Base-by-base conservation (phyloP, 805 yeast genomes). In the Zygosaccharomyces bisporus region DNA sequence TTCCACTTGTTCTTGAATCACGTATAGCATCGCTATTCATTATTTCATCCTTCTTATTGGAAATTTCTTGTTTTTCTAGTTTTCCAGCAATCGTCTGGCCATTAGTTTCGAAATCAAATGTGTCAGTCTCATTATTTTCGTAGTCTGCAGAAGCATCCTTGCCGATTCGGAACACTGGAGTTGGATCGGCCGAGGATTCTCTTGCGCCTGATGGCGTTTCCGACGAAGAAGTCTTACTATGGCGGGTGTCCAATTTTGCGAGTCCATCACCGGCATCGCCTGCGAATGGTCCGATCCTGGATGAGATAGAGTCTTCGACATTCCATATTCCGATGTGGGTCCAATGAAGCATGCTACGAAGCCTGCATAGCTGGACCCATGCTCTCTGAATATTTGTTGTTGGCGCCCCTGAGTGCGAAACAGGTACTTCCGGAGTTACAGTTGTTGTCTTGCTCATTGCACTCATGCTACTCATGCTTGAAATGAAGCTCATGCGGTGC, bases 291-390 rank as follows among this genome's bases (percentile, higher is more conserved):
- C 60, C 61, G 10, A 66, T 46, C 21, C 55, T 58, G 5, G 55
- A 36, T 3, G 46, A 39, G 9, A 58, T 40, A 4, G 62, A 41
- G 45, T 60, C 63, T 24, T 69, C 74, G 3, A 66, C 61, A 46
- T 82, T 86, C 90, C 91, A 85, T 23, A 81, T 73, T 4, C 97
- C 97, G 17, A 83, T 63, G 51, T 87, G 80, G 6, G 95, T 73
- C 91, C 95, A 91, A 66, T 83, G 86, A 51, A 90, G 71, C 58
- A 83, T 82, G 33, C 78, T 76, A 43, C 95, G 76, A 16, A 87
- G 70, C 54, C 80, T 75, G 30, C 76, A 67, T 27, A 81, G 62
- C 54, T 81, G 86, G 23, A 74, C 66, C 85, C 95, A 90, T 7
- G 79, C 77, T 46, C 75, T 71, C 45, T 67, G 70, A 23, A 69